Conservation (phyloP, 768 basidiomycete genomes). For the Boletus subcaerulescens region DNA sequence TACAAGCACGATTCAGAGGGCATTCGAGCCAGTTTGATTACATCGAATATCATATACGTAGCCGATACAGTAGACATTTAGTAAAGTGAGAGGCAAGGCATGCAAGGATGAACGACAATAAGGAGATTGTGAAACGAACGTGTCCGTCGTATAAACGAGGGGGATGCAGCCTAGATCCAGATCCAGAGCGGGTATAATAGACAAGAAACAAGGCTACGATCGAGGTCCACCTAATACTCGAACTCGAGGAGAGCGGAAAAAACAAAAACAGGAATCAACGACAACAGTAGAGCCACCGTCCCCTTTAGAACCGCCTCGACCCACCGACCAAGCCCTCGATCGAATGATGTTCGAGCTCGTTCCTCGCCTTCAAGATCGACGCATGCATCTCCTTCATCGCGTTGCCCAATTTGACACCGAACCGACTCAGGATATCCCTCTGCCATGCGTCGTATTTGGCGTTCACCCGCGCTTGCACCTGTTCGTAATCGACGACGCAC, state of each 20-base stretch:
- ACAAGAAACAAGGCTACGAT: not conserved
- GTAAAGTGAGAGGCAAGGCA: not conserved
- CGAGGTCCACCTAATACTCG: not conserved
- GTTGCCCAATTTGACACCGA: slow-evolving; percentile 89
- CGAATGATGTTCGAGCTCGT: slow-evolving; percentile 94
- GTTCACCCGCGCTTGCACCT: slow-evolving; percentile 95
- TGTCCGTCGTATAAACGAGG: not conserved
- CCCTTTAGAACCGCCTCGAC: slow-evolving; percentile 47
- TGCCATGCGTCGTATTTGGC: slow-evolving; percentile 99
- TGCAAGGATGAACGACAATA: slow-evolving; percentile 10
- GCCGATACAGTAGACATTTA: slow-evolving; percentile 23
- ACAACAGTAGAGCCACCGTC: not conserved
- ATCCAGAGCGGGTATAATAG: slow-evolving; percentile 17
- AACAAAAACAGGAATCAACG: not conserved
- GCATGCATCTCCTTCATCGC: slow-evolving; percentile 99
- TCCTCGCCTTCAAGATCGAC: slow-evolving; percentile 85
- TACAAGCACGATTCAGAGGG: no score
- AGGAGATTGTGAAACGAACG: not conserved
- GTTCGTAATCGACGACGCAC: slow-evolving; percentile 95
- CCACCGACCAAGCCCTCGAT: slow-evolving; percentile 85
- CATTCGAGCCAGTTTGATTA: slow-evolving; percentile 16
- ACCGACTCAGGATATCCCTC: slow-evolving; percentile 87
- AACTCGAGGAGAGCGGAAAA: no score
- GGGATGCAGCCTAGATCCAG: slow-evolving; percentile 7
- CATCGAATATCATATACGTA: slow-evolving; percentile 29